A percentile compares a stretch with the other conserved stretches of the same genome.
These are phyloP conservation scores for Paraphysoderma sedebokerense DNA, from an alignment of 371 early-diverging fungal species.

Conservation along the genomic window DNA sequence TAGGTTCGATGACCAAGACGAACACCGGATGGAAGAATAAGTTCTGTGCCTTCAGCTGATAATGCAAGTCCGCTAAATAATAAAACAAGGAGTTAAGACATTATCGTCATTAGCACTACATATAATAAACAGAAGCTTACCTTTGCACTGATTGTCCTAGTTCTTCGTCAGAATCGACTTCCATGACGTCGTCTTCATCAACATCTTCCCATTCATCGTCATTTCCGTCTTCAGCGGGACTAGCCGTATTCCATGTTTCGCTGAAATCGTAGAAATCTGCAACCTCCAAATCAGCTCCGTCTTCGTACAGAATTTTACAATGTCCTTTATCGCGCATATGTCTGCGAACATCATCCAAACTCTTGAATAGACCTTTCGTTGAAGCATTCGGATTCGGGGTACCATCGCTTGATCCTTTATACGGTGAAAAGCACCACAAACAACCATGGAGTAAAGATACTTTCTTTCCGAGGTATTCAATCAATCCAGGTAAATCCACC, in stretches of 20 bases:
- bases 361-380: constrained; percentile 73
- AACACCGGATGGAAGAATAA: constrained; percentile 67
- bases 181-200: constrained; percentile 33
- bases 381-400: not conserved
- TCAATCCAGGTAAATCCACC: constrained; percentile 67
- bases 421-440: constrained; percentile 46
- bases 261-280: constrained; percentile 86
- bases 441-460: constrained; percentile 82
- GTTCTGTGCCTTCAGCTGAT: constrained; percentile 56
- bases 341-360: constrained; percentile 74
- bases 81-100: not conserved
- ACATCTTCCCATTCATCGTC: constrained; percentile 11
- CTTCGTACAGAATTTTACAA: constrained; percentile 71
- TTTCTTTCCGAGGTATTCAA: constrained; percentile 85
- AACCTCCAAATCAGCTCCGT: constrained; percentile 75
- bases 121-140: not conserved
- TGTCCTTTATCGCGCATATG: constrained; percentile 95
- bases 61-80: constrained; percentile 11
- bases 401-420: not conserved
- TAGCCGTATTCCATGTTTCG: constrained; percentile 40
- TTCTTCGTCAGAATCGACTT: constrained; percentile 17
- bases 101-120: constrained; percentile 6
- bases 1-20: constrained; percentile 69
- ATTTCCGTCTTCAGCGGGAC: constrained; percentile 19
- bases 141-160: constrained; percentile 1